Evolutionary conservation across 1,139 yeast species (phyloP).

Genomic region (Blastobotrys serpentis): DNA sequence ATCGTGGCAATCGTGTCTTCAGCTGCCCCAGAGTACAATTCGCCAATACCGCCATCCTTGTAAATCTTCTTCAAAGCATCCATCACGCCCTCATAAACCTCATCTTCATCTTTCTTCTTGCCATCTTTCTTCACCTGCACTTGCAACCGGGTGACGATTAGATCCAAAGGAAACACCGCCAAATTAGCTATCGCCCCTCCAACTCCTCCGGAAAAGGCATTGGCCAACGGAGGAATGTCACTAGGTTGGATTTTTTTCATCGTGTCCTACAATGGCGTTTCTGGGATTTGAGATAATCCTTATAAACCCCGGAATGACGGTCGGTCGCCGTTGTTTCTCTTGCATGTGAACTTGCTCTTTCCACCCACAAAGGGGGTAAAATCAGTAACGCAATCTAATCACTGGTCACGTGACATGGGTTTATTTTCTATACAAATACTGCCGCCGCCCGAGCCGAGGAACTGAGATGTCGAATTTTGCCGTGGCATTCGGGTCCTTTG

Average conservation of each 20-base stretch:
- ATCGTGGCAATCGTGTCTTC: conserved; percentile 36
- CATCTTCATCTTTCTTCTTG: conserved; percentile 16
- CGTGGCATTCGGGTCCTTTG: too few species aligned
- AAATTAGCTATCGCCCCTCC: conserved; percentile 79
- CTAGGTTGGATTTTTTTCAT: conserved; percentile 24
- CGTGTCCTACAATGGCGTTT: not conserved
- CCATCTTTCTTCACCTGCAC: conserved; percentile 47
- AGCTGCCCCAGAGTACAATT: conserved; percentile 66
- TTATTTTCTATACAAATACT: too few species aligned
- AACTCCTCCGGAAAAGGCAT: conserved; percentile 74
- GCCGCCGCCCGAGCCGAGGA: too few species aligned
- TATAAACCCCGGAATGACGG: too few species aligned
- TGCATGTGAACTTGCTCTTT: too few species aligned
- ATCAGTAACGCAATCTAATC: too few species aligned
- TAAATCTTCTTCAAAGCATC: conserved; percentile 60
- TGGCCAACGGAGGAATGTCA: conserved; percentile 45
- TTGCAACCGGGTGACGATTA: conserved; percentile 71
- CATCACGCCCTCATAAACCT: conserved; percentile 51
- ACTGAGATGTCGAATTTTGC: too few species aligned
- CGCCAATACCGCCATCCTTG: conserved; percentile 52
- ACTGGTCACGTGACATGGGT: too few species aligned
- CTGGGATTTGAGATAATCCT: too few species aligned
- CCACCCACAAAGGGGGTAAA: too few species aligned
- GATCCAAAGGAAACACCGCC: conserved; percentile 70
- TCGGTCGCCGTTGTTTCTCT: too few species aligned